A percentile compares a stretch with the other conserved stretches of the same genome.
These are phyloP conservation scores for Liriodendron chinense DNA, from an alignment of 164 flowering plant genomes.

Conservation along the genomic window DNA sequence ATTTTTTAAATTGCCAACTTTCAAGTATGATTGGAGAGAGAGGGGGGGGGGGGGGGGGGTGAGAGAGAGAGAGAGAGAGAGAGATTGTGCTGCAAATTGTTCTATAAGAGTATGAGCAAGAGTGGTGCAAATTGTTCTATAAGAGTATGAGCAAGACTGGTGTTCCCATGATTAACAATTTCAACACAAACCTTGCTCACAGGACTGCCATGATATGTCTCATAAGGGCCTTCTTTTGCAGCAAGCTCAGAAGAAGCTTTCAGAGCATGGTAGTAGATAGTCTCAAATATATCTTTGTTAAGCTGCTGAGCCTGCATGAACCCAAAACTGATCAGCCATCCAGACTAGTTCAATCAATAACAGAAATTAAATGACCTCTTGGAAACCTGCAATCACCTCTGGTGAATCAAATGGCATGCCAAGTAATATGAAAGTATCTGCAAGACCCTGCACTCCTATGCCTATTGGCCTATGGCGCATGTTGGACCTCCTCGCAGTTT, in stretches of 20 bases:
- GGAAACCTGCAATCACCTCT: conserved; percentile 49
- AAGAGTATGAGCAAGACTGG: not conserved
- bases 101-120: not conserved
- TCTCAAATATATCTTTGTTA: conserved; percentile 93
- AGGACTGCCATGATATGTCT: conserved; percentile 80
- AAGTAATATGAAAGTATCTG: conserved; percentile 89
- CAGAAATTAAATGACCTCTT: not conserved
- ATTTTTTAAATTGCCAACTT: too few relatives aligned
- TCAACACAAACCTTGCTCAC: conserved; percentile 72
- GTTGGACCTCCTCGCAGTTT: conserved; percentile 85
- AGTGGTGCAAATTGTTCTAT: not conserved
- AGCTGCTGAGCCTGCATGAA: conserved; percentile 74
- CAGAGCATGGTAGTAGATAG: conserved; percentile 88
- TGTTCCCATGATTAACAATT: not conserved
- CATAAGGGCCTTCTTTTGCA: conserved; percentile 78
- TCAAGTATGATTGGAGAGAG: too few relatives aligned
- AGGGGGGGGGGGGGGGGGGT: too few relatives aligned
- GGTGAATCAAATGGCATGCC: conserved; percentile 98
- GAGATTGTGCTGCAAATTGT: too few relatives aligned
- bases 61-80: too few relatives aligned
- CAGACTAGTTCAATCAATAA: not conserved
- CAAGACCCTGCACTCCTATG: conserved; percentile 97
- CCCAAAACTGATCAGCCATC: not conserved
- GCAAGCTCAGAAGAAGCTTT: conserved; percentile 84
- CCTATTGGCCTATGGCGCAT: conserved; percentile 91